Conservation (phyloP, 2,329 filamentous ascomycete genomes). For the Aspergillus sp. region DNA sequence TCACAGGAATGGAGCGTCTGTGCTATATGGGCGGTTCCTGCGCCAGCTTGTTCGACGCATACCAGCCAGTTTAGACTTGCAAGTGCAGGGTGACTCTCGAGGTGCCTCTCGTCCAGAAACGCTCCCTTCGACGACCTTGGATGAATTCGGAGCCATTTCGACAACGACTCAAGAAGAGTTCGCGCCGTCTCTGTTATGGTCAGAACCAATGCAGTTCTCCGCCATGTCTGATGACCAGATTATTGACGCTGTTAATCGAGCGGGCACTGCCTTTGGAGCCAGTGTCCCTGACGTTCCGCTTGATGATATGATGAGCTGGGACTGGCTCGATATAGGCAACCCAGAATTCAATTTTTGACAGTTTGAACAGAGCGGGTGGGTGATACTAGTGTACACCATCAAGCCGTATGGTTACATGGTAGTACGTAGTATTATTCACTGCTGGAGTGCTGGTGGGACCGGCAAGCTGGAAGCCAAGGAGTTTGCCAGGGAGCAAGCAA, state of each 20-base stretch:
- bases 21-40: constrained; percentile 58
- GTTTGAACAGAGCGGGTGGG: background rate
- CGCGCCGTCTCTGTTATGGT: constrained; percentile 40
- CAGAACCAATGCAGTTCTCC: constrained; percentile 61
- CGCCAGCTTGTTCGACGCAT: constrained; percentile 48
- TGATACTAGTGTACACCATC: background rate
- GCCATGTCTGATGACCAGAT: constrained; percentile 71
- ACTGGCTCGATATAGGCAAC: constrained; percentile 53
- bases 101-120: constrained; percentile 12
- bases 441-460: too few species aligned
- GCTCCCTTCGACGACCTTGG: constrained; percentile 13
- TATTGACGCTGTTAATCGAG: constrained; percentile 63
- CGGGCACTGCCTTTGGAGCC: constrained; percentile 59
- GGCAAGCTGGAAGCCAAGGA: background rate
- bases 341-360: constrained; percentile 29
- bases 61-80: constrained; percentile 22
- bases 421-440: too few species aligned
- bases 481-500: background rate
- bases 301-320: constrained; percentile 60
- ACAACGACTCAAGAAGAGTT: constrained; percentile 27
- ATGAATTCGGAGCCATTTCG: constrained; percentile 22
- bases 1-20: constrained; percentile 67
- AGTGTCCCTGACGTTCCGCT: constrained; percentile 57
- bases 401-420: background rate
- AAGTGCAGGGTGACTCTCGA: constrained; percentile 12